phyloP scores from a whole-genome alignment of 495 filamentous ascomycete species.

The Trichoderma reesei region DNA sequence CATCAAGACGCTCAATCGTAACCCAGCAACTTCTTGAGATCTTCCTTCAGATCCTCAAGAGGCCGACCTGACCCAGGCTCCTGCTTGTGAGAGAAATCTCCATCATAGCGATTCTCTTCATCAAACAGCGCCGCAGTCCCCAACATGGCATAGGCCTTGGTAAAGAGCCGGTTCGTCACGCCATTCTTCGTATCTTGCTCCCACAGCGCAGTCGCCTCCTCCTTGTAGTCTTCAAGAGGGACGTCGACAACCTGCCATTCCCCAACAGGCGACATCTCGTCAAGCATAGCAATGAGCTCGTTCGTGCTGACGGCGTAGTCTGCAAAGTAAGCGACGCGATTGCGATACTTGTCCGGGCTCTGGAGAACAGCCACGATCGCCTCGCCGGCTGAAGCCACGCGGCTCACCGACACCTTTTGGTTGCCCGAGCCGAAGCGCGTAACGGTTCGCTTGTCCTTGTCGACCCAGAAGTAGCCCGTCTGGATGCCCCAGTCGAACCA shows the following conservation, averaged over 20 bases:
- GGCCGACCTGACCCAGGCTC: neutral
- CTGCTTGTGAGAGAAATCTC: neutral
- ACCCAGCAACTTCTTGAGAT: neutral
- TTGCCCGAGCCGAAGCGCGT: neutral
- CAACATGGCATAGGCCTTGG: neutral
- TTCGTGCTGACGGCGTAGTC: slow-evolving; percentile 2
- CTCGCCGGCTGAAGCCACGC: neutral
- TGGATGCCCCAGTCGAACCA: slow-evolving; percentile 7
- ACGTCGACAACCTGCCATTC: neutral
- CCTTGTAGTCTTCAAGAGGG: neutral
- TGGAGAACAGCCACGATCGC: neutral
- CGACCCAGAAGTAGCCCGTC: neutral
- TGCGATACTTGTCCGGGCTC: neutral
- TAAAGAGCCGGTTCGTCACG: neutral
- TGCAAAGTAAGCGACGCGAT: neutral
- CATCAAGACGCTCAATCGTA: neutral
- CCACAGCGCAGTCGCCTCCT: neutral
- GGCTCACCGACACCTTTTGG: neutral
- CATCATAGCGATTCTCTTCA: neutral
- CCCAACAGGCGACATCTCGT: neutral
- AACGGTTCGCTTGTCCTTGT: neutral
- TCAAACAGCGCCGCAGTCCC: neutral
- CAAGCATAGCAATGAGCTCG: neutral
- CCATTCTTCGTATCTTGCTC: neutral
- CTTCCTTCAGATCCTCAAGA: neutral